These are phyloP conservation scores for Parietaria judaica DNA, from an alignment of 306 rosid genomes.

Conservation along the genomic window DNA sequence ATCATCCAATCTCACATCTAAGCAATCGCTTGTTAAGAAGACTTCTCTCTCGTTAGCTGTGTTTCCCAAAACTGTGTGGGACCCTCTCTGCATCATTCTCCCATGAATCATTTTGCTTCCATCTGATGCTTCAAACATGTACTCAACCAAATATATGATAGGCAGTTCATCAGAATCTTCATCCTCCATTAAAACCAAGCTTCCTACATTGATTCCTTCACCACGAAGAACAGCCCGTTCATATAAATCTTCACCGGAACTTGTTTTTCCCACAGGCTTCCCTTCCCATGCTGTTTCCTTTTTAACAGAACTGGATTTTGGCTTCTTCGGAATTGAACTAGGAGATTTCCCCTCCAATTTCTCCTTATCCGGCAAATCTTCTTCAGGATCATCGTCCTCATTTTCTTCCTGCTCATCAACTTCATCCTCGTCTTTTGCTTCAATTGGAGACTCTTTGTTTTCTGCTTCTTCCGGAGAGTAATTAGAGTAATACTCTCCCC, in stretches of 20 bases:
- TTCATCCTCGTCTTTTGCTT: constrained; percentile 61
- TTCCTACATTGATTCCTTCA: constrained; percentile 54
- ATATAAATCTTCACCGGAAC: constrained; percentile 47
- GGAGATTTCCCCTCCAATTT: constrained; percentile 30
- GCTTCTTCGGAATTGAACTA: constrained; percentile 29
- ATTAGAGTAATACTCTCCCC: constrained; percentile 91
- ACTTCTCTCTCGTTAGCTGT: constrained; percentile 81
- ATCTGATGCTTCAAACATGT: constrained; percentile 60
- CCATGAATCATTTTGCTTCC: constrained; percentile 84
- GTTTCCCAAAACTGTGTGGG: constrained; percentile 83
- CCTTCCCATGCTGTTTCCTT: constrained; percentile 61
- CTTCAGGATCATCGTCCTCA: constrained; percentile 58
- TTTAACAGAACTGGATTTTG: constrained; percentile 25
- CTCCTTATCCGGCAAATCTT: constrained; percentile 32
- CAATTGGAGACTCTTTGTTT: constrained; percentile 29
- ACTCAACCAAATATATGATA: constrained; percentile 59
- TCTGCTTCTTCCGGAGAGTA: constrained; percentile 53
- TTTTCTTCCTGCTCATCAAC: constrained; percentile 66
- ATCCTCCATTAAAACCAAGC: constrained; percentile 55
- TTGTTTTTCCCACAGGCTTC: constrained; percentile 43
- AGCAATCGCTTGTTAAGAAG: constrained; percentile 75
- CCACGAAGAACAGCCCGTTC: constrained; percentile 49
- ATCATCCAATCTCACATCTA: constrained; percentile 41
- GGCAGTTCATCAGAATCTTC: constrained; percentile 47
- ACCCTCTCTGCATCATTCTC: constrained; percentile 61